These are phyloP conservation scores for Podospora sp. DNA, from an alignment of 495 filamentous ascomycete species.

Conservation along the genomic window DNA sequence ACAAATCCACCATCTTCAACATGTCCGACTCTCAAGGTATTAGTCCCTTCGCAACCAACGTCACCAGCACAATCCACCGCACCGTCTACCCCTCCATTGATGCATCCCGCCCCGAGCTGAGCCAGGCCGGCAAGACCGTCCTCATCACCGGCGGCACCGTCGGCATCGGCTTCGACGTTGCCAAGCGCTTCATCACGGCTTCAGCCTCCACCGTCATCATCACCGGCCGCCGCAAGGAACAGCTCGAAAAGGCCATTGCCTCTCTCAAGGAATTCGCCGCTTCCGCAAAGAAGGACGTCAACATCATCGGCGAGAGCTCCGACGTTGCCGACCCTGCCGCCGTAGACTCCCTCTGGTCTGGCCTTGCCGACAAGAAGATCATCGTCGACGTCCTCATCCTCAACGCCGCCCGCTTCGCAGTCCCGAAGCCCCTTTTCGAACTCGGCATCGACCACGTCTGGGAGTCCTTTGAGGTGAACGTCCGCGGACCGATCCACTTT, in stretches of 20 bases:
- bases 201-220: constrained; percentile 5
- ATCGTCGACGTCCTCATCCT: constrained; percentile 1
- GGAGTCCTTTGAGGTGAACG: constrained; percentile 5
- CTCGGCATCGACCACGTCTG: constrained; percentile 2
- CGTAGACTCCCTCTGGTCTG: background rate
- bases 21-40: background rate
- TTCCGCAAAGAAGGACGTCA: background rate
- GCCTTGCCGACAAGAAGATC: constrained; percentile 3
- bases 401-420: constrained; percentile 1
- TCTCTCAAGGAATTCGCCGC: constrained; percentile 5
- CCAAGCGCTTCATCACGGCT: background rate
- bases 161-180: constrained; percentile 1
- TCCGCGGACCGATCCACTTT: background rate
- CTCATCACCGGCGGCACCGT: constrained; percentile 5
- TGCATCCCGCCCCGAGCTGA: constrained; percentile 7
- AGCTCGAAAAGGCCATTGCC: background rate
- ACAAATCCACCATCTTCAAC: background rate
- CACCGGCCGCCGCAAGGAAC: constrained; percentile 7
- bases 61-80: constrained; percentile 1
- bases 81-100: background rate
- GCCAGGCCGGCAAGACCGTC: background rate
- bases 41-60: background rate
- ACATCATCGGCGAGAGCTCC: background rate
- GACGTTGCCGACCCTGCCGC: background rate
- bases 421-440: background rate